Evolutionary conservation across 2,329 filamentous ascomycete species (phyloP).

Genomic region (Colletotrichum truncatum): DNA sequence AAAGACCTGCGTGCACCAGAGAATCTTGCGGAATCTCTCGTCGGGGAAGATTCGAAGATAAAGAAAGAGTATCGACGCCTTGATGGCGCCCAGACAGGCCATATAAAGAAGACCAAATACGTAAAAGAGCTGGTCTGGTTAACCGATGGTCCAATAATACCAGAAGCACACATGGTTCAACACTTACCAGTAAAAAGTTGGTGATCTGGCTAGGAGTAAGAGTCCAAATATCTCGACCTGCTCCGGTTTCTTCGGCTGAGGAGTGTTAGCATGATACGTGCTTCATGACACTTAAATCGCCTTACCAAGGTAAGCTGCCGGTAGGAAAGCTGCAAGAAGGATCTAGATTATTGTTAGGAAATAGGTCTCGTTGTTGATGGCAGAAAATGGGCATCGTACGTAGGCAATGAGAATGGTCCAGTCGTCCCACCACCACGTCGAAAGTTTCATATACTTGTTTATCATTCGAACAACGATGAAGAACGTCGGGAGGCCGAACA

Average conservation of each 20-base stretch:
- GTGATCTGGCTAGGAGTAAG: slow-evolving; percentile 37
- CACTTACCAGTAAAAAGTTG: slow-evolving; percentile 1
- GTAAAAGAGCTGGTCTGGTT: slow-evolving; percentile 42
- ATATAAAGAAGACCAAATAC: slow-evolving; percentile 44
- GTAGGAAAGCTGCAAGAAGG: not conserved
- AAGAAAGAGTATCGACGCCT: slow-evolving; percentile 46
- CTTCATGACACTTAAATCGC: no score
- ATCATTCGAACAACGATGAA: not conserved
- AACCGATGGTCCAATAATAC: slow-evolving; percentile 34
- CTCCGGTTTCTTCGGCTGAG: not conserved
- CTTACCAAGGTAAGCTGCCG: not conserved
- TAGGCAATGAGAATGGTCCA: slow-evolving; percentile 17
- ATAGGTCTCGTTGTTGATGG: no score
- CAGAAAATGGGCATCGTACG: not conserved
- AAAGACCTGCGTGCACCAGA: slow-evolving; percentile 33
- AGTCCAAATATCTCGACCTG: slow-evolving; percentile 36
- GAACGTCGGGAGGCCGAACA: slow-evolving; percentile 4
- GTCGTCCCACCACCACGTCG: slow-evolving; percentile 23
- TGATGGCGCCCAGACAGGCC: slow-evolving; percentile 42
- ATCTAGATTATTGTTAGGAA: not conserved
- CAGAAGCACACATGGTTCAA: not conserved
- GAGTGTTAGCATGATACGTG: not conserved
- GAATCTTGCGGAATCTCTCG: slow-evolving; percentile 33
- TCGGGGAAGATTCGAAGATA: slow-evolving; percentile 47
- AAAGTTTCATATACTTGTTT: slow-evolving; percentile 25